Evolutionary conservation across 2,329 filamentous ascomycete genomes (phyloP), one percentile per base, ranked within the genome.

Genomic region (Onygena corvina): DNA sequence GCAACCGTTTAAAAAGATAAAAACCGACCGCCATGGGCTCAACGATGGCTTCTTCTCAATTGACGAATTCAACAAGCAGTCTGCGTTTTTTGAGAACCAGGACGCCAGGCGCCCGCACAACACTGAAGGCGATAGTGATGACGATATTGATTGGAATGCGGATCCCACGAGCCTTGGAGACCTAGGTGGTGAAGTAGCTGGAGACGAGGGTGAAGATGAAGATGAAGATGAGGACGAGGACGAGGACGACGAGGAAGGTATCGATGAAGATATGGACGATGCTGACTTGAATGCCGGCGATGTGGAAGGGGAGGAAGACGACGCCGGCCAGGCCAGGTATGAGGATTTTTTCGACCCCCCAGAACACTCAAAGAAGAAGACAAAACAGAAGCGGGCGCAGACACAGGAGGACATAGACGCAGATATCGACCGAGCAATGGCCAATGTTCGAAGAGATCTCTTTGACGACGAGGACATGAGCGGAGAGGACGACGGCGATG

Each of bases 11-110:
- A 34, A 47, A 27, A 34, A 30, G 27, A 27, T 11, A 20, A 34
- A 34, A 27, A 18, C 46, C 9, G 88, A 96, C 60, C 80, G 81
- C 3, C 76, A 92, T 61, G 87, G 88, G 4, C 77, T 98, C 27
- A 96, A 98, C 60, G 92, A 98, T 61, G 90, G 88, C 3, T 98
- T 98, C 71, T 98, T 98, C 70, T 94, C 87, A 12, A 90, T 98
- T 59, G 89, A 96, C 60, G 81, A 93, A 52, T 98, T 98, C 76
- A 98, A 98, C 73, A 86, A 83, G 63, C 86, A 93, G 62, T 86
- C 88, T 1, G 86, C 94, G 60, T 84, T 83, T 62, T 80, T 95
- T 45, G 92, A 98, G 66, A 80, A 86, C 55, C 84, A 88, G 64
- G 90, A 96, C 64, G 77, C 78, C 23, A 76, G 77, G 54, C 87